Conservation (phyloP, 768 basidiomycete genomes). For the Tylopilus subfusipes region DNA sequence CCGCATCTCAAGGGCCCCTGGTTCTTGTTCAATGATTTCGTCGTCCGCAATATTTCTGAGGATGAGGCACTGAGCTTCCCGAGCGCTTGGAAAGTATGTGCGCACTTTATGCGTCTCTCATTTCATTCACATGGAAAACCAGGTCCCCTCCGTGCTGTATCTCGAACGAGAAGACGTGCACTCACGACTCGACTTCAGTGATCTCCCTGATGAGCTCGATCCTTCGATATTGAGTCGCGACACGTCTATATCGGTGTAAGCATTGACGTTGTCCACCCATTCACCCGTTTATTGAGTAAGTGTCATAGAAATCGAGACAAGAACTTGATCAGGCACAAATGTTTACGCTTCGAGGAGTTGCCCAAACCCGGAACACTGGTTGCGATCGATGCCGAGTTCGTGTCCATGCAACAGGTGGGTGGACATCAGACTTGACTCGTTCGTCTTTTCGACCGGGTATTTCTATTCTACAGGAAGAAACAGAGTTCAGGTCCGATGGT, state of each 20-base stretch:
- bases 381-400: slow-evolving; percentile 97
- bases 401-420: slow-evolving; percentile 86
- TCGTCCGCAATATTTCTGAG: slow-evolving; percentile 79
- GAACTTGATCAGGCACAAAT: slow-evolving; percentile 72
- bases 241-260: slow-evolving; percentile 83
- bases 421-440: background rate
- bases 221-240: slow-evolving; percentile 76
- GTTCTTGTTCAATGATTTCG: slow-evolving; percentile 97
- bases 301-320: slow-evolving; percentile 68
- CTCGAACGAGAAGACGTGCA: slow-evolving; percentile 70
- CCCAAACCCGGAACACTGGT: slow-evolving; percentile 85
- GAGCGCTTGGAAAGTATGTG: slow-evolving; percentile 86
- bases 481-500: slow-evolving; percentile 92
- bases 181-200: slow-evolving; percentile 56
- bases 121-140: slow-evolving; percentile 17
- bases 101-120: background rate
- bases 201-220: slow-evolving; percentile 65
- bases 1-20: slow-evolving; percentile 54
- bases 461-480: slow-evolving; percentile 68
- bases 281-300: background rate
- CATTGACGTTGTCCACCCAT: background rate
- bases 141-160: slow-evolving; percentile 91
- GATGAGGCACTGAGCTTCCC: slow-evolving; percentile 86
- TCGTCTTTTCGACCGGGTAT: background rate
- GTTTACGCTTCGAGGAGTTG: slow-evolving; percentile 67